phyloP scores from a whole-genome alignment of 2,329 filamentous ascomycete genomes.

The Tolypocladium album region DNA sequence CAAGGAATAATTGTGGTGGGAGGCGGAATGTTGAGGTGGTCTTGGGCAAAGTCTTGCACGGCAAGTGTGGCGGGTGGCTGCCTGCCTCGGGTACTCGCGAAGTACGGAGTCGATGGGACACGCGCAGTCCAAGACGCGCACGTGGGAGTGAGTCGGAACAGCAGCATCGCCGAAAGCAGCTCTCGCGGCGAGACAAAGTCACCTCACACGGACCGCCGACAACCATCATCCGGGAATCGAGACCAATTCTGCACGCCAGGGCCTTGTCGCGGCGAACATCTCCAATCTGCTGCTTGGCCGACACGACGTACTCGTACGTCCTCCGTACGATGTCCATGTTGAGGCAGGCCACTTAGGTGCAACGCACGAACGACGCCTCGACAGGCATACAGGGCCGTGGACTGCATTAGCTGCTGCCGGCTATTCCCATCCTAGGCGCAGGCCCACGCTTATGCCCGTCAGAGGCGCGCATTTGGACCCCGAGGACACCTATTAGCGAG shows the following conservation, averaged over 20 bases:
- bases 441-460: neutral
- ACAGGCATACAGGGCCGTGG: neutral
- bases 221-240: neutral
- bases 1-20: neutral
- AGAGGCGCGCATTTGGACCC: neutral
- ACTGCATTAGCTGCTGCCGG: conserved; percentile 1
- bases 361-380: neutral
- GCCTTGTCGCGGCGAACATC: neutral
- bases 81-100: neutral
- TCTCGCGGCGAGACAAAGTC: neutral
- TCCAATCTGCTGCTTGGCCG: neutral
- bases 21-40: neutral
- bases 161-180: neutral
- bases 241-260: neutral
- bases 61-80: neutral
- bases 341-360: neutral
- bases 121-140: neutral
- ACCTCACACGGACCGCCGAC: neutral
- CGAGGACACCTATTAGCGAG: neutral
- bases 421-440: neutral
- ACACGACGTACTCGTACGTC: neutral
- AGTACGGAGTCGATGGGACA: neutral
- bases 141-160: neutral
- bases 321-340: neutral
- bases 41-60: neutral